Evolutionary conservation across 2,329 filamentous ascomycete genomes (phyloP).

Genomic region (Aspergillus udagawae): DNA sequence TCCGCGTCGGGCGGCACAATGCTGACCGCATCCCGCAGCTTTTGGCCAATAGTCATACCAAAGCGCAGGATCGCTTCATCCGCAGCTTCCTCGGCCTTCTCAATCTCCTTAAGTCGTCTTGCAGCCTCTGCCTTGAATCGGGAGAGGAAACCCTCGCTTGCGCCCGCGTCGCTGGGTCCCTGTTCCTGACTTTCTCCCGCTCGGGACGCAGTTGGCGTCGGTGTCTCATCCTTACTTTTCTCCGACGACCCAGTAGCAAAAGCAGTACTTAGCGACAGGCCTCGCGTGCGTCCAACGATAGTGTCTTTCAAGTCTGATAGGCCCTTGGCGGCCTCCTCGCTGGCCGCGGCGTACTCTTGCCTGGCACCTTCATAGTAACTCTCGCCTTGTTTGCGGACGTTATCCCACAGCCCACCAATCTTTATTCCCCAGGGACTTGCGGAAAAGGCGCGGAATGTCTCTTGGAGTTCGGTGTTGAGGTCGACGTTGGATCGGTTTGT

Average conservation of each 20-base stretch:
- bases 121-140: conserved; percentile 73
- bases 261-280: conserved; percentile 59
- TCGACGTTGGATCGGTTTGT: conserved; percentile 41
- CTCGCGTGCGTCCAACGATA: conserved; percentile 69
- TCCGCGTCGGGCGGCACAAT: conserved; percentile 67
- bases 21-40: conserved; percentile 83
- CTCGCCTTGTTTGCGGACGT: conserved; percentile 91
- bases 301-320: conserved; percentile 66
- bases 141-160: conserved; percentile 64
- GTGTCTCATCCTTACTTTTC: conserved; percentile 25
- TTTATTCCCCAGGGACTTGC: conserved; percentile 85
- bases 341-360: conserved; percentile 75
- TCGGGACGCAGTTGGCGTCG: conserved; percentile 24
- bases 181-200: conserved; percentile 14
- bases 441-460: conserved; percentile 91
- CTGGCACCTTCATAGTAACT: conserved; percentile 78
- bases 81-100: conserved; percentile 89
- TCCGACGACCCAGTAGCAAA: conserved; percentile 19
- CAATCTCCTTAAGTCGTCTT: conserved; percentile 81
- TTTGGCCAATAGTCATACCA: conserved; percentile 82
- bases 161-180: conserved; percentile 27
- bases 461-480: conserved; percentile 84
- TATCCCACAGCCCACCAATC: conserved; percentile 84
- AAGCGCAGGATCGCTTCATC: conserved; percentile 93
- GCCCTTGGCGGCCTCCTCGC: conserved; percentile 77